Conservation (phyloP, 345 rosid genomes). For the sweet orange (Citrus sinensis) region DNA sequence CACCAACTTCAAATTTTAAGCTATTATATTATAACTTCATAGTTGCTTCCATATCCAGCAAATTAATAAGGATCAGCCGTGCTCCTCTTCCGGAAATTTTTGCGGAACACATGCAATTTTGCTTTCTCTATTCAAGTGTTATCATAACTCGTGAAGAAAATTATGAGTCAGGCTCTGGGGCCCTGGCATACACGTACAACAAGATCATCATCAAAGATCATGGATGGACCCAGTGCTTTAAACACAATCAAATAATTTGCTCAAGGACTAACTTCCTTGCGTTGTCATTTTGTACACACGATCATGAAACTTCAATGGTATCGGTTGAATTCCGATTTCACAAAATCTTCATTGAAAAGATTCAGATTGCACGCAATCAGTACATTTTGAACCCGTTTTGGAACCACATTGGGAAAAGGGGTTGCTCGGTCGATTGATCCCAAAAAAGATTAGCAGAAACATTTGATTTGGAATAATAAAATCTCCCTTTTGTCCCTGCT, state of each 20-base stretch:
- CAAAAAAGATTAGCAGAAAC: too few relatives aligned
- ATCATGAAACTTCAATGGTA: background rate
- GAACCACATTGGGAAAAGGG: too few relatives aligned
- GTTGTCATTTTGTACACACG: background rate
- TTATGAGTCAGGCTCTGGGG: background rate
- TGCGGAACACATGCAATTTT: background rate
- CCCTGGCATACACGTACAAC: background rate
- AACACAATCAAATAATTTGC: background rate
- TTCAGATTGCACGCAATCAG: background rate
- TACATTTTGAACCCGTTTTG: background rate
- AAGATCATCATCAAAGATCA: background rate
- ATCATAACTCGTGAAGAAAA: background rate
- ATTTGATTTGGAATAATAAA: too few relatives aligned
- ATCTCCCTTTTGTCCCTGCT: background rate
- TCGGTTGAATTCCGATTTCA: background rate
- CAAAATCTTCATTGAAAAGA: constrained; percentile 6
- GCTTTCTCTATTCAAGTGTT: background rate
- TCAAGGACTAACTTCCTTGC: background rate
- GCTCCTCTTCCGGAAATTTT: background rate
- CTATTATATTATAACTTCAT: background rate
- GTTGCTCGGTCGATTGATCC: too few relatives aligned
- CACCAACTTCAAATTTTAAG: background rate
- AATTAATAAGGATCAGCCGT: too few relatives aligned
- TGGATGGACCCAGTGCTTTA: background rate
- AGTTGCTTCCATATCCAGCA: too few relatives aligned